A percentile compares a stretch with the other conserved stretches of the same genome.
phyloP scores from a whole-genome alignment of 257 asterid genomes.

The Salvia miltiorrhiza region DNA sequence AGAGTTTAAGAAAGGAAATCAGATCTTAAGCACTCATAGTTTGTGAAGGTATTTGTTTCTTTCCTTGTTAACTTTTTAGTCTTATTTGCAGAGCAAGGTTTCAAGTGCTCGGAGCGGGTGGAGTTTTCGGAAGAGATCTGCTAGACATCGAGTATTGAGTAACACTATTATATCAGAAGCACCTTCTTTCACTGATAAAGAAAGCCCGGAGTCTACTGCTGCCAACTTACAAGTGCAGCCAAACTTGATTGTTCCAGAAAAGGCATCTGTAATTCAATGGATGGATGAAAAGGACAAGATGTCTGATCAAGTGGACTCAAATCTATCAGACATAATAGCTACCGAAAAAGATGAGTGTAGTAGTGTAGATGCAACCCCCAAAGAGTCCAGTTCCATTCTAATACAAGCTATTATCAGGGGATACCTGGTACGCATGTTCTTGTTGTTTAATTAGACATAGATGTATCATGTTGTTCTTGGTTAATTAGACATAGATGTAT shows the following conservation, averaged over 20 bases:
- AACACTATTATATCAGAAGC: constrained; percentile 60
- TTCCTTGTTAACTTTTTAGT: background rate
- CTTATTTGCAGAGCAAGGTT: constrained; percentile 56
- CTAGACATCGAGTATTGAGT: constrained; percentile 79
- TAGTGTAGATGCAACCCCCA: constrained; percentile 29
- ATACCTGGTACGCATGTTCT: constrained; percentile 50
- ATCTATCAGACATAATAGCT: constrained; percentile 30
- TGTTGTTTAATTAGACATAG: background rate
- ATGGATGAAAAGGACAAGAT: constrained; percentile 48
- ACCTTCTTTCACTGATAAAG: constrained; percentile 46
- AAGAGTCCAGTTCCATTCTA: constrained; percentile 48
- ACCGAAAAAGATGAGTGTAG: constrained; percentile 33
- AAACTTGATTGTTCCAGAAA: constrained; percentile 41
- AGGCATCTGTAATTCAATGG: constrained; percentile 34
- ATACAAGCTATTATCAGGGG: constrained; percentile 78
- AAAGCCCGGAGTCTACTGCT: constrained; percentile 40
- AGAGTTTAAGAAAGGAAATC: background rate
- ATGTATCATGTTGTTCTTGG: background rate
- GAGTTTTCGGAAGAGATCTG: constrained; percentile 89
- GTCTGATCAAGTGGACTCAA: constrained; percentile 29
- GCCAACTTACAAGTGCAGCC: constrained; percentile 41
- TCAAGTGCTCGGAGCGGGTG: constrained; percentile 72
- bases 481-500: background rate
- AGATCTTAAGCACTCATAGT: background rate
- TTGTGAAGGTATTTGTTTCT: background rate